phyloP scores from a whole-genome alignment of 345 rosid genomes.

The Pistacia integerrima region DNA sequence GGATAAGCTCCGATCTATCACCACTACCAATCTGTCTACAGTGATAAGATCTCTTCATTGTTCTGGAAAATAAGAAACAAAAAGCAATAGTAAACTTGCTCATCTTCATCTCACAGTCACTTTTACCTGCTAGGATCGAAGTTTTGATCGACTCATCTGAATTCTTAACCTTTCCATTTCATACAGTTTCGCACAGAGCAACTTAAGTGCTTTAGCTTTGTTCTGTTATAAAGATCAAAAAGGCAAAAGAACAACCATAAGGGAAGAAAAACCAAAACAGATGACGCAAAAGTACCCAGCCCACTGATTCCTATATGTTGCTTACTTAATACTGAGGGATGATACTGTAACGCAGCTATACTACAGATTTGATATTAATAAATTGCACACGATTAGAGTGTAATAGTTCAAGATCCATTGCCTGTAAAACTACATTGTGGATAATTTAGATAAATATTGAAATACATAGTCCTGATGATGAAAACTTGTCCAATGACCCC shows the following conservation, averaged over 20 bases:
- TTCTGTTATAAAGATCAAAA: conserved; percentile 47
- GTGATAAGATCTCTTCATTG: conserved; percentile 16
- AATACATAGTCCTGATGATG: no score
- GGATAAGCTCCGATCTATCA: conserved; percentile 86
- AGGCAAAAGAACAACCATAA: background rate
- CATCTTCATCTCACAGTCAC: background rate
- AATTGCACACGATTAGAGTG: no score
- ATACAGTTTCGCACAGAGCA: conserved; percentile 85
- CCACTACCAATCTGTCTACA: conserved; percentile 83
- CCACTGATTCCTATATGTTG: background rate
- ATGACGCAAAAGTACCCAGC: background rate
- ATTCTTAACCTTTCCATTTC: conserved; percentile 87
- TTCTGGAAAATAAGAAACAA: conserved; percentile 4
- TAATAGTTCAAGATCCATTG: background rate
- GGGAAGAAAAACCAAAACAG: background rate
- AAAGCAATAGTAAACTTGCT: background rate
- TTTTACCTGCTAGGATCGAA: no score
- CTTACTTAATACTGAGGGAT: background rate
- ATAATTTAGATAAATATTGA: no score
- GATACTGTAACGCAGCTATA: background rate
- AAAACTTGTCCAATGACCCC: no score
- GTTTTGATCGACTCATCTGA: conserved; percentile 66
- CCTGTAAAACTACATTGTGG: background rate
- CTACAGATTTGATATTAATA: background rate
- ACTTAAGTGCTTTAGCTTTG: conserved; percentile 88